Base-by-base conservation (phyloP, 225 moss, liverwort and hornwort genomes). In the Ulota crispa region DNA sequence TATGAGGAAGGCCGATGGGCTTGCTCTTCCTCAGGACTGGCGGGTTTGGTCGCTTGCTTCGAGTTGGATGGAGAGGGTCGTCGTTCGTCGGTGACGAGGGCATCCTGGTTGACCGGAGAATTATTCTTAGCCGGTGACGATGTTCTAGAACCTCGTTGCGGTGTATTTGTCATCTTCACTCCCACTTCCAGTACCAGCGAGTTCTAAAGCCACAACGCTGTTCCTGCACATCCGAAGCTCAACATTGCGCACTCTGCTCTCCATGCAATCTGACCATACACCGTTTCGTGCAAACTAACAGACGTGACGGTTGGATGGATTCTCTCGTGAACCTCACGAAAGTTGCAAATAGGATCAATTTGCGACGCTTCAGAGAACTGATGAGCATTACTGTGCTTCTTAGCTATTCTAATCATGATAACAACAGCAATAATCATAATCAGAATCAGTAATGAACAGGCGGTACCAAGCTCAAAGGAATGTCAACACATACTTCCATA, bases 231-330 rank as follows among this genome's bases (percentile, higher is more conserved):
- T 68, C 61, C 77, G 73, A 81, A 68, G 72, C 42, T 55, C 80
- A 83, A 77, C 68, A 52, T 54, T 54, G 77, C 26, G 62, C 71
- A 36, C 34, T 79, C 69, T 32, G 56, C 34, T 70, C 55, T 47
- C 78, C 39, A 52, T 64, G 75, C 82, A 75, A 47, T 75, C 59
- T 59, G 79, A 41, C 61, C 21, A 56, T 61, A 73, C 68, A 72
- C 77, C 80, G 68, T 43, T 77, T 84, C 72, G 60, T 32, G 57
- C 65, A 61, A 37, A 21, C 55, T 70, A 66, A 76, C 68, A 78
- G 87, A 53, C 83, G 80, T 78, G 83, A 77, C 81, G 72, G 36
- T 87, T 87, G 83, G 61, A 68, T 81, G 7, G 19, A 54, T 53
- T 53, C 20, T 45, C 45, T 70, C 64, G 52, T 66, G 31, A 21